Base-by-base conservation (phyloP, 345 rosid genomes). In the Citrus hindsii region DNA sequence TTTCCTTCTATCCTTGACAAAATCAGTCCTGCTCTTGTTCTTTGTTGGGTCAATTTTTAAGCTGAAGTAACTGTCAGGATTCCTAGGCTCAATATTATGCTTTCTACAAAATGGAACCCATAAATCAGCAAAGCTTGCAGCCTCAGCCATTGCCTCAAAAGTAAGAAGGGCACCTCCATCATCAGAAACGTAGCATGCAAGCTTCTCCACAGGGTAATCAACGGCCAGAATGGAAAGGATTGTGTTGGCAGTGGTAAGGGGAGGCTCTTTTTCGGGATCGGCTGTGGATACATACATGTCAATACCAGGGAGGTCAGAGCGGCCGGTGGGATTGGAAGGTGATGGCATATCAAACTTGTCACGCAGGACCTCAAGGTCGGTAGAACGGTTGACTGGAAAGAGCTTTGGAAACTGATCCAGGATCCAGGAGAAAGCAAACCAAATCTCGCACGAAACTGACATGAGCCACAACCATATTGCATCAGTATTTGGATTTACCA, bases 101-200 rank as follows among this genome's bases (percentile, higher is more conserved):
- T 96, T 96, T 61, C 93, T 87, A 70, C 98, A 96, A 81, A 96
- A 96, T 0, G 99, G 99, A 28, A 96, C 94, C 99, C 98, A 96
- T 53, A 92, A 66, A 51, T 94, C 98, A 0, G 98, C 99, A 65
- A 94, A 96, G 83, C 97, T 94, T 2, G 95, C 94, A 13, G 98
- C 98, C 89, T 96, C 99, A 0, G 99, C 98, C 99, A 96, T 92
- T 3, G 98, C 98, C 86, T 96, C 99, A 28, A 96, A 96, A 0
- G 95, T 91, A 18, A 96, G 90, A 37, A 96, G 92, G n/a, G 99
- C 97, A 0, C 97, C 99, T 10, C 99, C 97, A 37, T 96, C 99
- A 53, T 96, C 98, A 5, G 98, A 96, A 38, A 92, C 48, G 72
- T 96, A 96, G 74, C 99, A 96, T 0, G 94, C 81, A 5, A 92